Conservation (phyloP, 306 rosid species). For the Castanospermum australe region DNA sequence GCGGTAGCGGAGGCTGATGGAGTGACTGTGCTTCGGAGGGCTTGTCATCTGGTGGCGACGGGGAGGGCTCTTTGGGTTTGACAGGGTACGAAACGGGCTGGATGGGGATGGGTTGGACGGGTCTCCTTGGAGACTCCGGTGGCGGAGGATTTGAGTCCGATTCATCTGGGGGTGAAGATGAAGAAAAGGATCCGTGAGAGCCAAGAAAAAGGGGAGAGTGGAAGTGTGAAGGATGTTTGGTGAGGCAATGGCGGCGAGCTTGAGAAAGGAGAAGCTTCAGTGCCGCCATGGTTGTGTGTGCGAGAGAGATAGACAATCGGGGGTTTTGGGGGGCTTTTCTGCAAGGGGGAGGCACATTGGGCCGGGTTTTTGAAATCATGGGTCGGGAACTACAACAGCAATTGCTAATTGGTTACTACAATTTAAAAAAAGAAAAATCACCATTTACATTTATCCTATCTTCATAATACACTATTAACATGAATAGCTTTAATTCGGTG, state of each 20-base stretch:
- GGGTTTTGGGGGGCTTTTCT: slow-evolving; percentile 44
- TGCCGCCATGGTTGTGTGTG: slow-evolving; percentile 50
- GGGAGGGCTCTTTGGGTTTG: slow-evolving; percentile 53
- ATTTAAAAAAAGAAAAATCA: no score
- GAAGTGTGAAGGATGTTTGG: slow-evolving; percentile 29
- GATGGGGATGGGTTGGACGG: slow-evolving; percentile 44
- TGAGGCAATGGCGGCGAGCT: slow-evolving; percentile 68
- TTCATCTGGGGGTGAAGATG: slow-evolving; percentile 41
- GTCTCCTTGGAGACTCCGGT: slow-evolving; percentile 21
- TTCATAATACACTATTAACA: no score
- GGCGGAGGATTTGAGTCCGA: slow-evolving; percentile 35
- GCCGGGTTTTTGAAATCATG: neutral
- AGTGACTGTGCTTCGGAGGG: slow-evolving; percentile 13
- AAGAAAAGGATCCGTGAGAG: slow-evolving; percentile 46
- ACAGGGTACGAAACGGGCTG: slow-evolving; percentile 68
- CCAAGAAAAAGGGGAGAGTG: slow-evolving; percentile 34
- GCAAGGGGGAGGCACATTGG: neutral
- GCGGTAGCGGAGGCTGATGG: slow-evolving; percentile 7
- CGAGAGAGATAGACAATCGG: neutral
- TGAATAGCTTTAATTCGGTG: no score
- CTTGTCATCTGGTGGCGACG: slow-evolving; percentile 28
- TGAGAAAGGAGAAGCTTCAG: slow-evolving; percentile 67
- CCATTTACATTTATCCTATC: no score
- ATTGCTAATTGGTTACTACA: no score
- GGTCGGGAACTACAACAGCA: no score